Percentiles rank a stretch among this genome's conserved stretches.
Evolutionary conservation across 2,329 filamentous ascomycete species (phyloP).

Genomic region (Phoma sp.): DNA sequence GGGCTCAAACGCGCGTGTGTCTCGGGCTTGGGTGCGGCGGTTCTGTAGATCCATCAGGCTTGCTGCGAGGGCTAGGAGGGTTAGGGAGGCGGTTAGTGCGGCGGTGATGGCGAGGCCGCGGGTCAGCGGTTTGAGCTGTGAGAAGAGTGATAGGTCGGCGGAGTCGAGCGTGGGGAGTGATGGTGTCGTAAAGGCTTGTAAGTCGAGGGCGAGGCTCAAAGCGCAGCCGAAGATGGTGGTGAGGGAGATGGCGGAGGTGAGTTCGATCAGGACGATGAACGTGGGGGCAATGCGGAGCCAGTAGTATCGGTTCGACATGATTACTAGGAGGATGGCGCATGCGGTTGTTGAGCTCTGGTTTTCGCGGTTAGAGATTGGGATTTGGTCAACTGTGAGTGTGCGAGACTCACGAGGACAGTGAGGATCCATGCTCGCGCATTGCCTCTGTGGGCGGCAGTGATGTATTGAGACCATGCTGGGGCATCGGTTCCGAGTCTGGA

Average conservation of each 20-base stretch:
- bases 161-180: conserved; percentile 16
- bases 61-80: neutral
- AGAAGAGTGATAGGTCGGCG: conserved; percentile 21
- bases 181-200: conserved; percentile 5
- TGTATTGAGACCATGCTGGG: conserved; percentile 1
- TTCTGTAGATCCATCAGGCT: neutral
- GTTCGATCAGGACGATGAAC: conserved; percentile 23
- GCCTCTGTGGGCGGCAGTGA: neutral
- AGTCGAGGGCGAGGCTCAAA: conserved; percentile 18
- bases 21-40: neutral
- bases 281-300: conserved; percentile 20
- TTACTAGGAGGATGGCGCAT: conserved; percentile 17
- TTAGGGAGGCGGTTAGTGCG: neutral
- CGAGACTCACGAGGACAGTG: neutral
- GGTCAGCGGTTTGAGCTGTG: conserved; percentile 23
- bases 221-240: conserved; percentile 21
- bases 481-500: neutral
- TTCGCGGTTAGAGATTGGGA: neutral
- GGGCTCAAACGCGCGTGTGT: conserved; percentile 28
- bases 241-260: conserved; percentile 20
- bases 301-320: conserved; percentile 21
- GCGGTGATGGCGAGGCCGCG: conserved; percentile 17
- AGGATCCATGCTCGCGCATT: neutral
- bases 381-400: no score
- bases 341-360: conserved; percentile 12